Base-by-base conservation (phyloP, 805 yeast species). In the Yarrowia bubula region DNA sequence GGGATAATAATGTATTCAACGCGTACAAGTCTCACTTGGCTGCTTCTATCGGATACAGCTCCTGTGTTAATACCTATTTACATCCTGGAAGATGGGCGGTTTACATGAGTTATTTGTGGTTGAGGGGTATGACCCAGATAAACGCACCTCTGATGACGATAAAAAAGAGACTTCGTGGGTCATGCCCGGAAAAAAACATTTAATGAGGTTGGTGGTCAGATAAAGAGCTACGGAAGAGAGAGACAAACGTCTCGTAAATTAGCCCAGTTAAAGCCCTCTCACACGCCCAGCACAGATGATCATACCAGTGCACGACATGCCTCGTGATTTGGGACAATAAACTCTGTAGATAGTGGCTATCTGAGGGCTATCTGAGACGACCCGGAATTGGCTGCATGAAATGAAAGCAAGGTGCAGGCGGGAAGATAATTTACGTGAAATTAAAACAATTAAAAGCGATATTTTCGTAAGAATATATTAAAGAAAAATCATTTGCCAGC, bases 301-400 rank as follows among this genome's bases (percentile, higher is more conserved):
- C 39, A 8, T 5, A 6, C 4, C 28, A 15, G 3, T 38, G 53
- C 53, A 32, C 53, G 38, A 35, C 41, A 48, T 35, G 1, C 32
- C 55, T 35, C 55, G 55, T 48, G 55, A 48, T 33, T 15, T 10
- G 39, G 39, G 32, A 18, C 15, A 48, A 33, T 48, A 48, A 35
- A 18, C 55, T 48, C 55, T 5, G 8, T 11, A 35, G 55, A 48
- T 48, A 48, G 31, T 35, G 41, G 41, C 41, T 48, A 48, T 48
- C 55, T 48, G 55, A 48, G 55, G 41, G 41, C 41, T 48, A 48
- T 48, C 55, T 48, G 55, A 48, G 55, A 48, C 41, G 53, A 31
- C 41, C 15, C 18, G 31, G 55, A 15, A 13, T 13, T 15, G 5
- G 9, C 17, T 48, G 55, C 55, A 48, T 32, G 53, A 15, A 32